Percentiles rank a stretch among this genome's conserved stretches.
Evolutionary conservation across 768 basidiomycete genomes (phyloP).

Genomic region (Auriscalpium orientale): DNA sequence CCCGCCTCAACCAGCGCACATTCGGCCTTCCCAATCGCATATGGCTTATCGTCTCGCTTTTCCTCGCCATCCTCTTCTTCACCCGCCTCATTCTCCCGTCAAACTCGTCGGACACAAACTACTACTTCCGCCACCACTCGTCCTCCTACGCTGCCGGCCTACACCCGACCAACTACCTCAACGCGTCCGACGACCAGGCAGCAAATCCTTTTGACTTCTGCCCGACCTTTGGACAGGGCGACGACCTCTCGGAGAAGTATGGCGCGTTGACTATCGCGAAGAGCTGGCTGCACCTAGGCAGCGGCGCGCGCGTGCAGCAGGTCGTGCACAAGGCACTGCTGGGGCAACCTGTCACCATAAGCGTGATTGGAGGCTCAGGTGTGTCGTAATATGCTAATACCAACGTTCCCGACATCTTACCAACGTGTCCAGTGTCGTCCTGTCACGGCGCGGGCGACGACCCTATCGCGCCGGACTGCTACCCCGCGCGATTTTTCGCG

Average conservation of each 20-base stretch:
- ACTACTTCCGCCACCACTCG: constrained; percentile 19
- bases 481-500: constrained; percentile 90
- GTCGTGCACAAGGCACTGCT: constrained; percentile 78
- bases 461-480: constrained; percentile 76
- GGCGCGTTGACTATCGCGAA: constrained; percentile 67
- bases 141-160: constrained; percentile 32
- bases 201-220: constrained; percentile 87
- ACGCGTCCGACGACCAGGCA: constrained; percentile 40
- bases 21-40: constrained; percentile 63
- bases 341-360: constrained; percentile 84
- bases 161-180: constrained; percentile 78
- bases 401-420: constrained; percentile 2
- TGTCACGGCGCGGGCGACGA: constrained; percentile 93
- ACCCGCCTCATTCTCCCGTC: constrained; percentile 49
- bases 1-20: constrained; percentile 47
- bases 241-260: constrained; percentile 72
- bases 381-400: constrained; percentile 18
- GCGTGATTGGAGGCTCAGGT: constrained; percentile 87
- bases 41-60: constrained; percentile 49
- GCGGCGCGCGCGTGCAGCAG: constrained; percentile 73
- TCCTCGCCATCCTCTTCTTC: constrained; percentile 47
- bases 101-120: constrained; percentile 13
- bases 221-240: constrained; percentile 77
- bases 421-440: constrained; percentile 58
- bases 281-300: constrained; percentile 71